Evolutionary conservation across 768 basidiomycete genomes (phyloP), one percentile per base, ranked within the genome.

Genomic region (Lactifluus subvellereus): DNA sequence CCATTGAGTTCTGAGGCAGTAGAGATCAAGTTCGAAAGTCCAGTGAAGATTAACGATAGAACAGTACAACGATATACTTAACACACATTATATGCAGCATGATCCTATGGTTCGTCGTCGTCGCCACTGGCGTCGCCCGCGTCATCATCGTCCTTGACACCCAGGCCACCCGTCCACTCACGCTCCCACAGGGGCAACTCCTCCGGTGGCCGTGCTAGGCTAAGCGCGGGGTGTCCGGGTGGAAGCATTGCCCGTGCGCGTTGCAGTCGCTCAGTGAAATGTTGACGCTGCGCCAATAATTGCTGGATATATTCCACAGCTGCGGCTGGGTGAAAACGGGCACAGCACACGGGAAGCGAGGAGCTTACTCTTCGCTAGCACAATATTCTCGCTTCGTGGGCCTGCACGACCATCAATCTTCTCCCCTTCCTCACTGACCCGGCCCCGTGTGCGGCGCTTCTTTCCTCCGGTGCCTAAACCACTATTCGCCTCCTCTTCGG

Each of bases 321-420:
- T 96, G 67, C 3, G 57, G 42, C 40, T 22, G 48, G 18, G 54
- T 42, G 55, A 49, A 40, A 18, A 61, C 40, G 35, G 48, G 55
- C 67, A 58, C 66, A 32, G 65, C 47, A 59, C 33, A 40, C 33
- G 61, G 60, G 63, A 59, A 49, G 14, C 32, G 42, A 50, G 42
- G 64, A 18, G 80, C 91, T 69, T 70, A 95, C 94, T 92, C 75
- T 95, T 94, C 43, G 84, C 82, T 43, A 96, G 74, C 4, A 96
- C 93, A 50, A 95, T 83, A 62, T 92, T 91, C 76, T 96, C 94
- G 72, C 93, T 95, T 69, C 89, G 80, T 7, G 94, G 92, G 1
- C 94, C 94, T 0, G 91, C 89, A 32, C 94, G 78, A 11, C 94
- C 93, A 69, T 95, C 94, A 5, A 82, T 67, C 74, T 84, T 85